phyloP scores from a whole-genome alignment of 1,284 basidiomycete genomes.

The Schizophyllum commune region DNA sequence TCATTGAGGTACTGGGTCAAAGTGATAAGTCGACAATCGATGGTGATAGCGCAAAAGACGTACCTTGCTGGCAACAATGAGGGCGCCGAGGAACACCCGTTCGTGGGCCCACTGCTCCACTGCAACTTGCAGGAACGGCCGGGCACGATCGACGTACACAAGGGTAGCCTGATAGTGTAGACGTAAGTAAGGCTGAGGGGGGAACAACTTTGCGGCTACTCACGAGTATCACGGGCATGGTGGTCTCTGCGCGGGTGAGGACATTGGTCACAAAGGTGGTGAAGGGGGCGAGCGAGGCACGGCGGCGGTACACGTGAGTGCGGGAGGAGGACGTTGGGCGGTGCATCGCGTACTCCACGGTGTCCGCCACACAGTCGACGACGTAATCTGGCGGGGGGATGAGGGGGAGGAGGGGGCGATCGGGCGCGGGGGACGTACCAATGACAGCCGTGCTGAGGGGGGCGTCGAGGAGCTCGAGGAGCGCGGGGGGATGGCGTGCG shows the following conservation, averaged over 20 bases:
- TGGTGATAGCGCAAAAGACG: constrained; percentile 10
- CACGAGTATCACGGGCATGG: constrained; percentile 35
- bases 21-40: constrained; percentile 6
- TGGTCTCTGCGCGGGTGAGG: constrained; percentile 43
- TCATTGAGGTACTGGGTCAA: constrained; percentile 45
- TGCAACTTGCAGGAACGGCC: constrained; percentile 47
- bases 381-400: constrained; percentile 46
- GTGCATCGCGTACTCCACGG: constrained; percentile 65
- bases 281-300: constrained; percentile 27
- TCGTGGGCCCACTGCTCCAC: constrained; percentile 54
- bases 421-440: constrained; percentile 35
- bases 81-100: constrained; percentile 49
- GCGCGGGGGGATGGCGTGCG: constrained; percentile 48
- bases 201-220: not conserved
- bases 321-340: constrained; percentile 41
- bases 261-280: constrained; percentile 40
- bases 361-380: constrained; percentile 57
- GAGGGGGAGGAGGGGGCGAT: constrained; percentile 5
- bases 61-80: constrained; percentile 51
- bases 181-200: not conserved
- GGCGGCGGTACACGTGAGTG: constrained; percentile 18
- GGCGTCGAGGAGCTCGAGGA: constrained; percentile 55
- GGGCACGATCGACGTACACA: constrained; percentile 46
- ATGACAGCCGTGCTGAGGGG: constrained; percentile 51
- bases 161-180: constrained; percentile 26